These are phyloP conservation scores for Macrolepiota fuliginosa DNA, from an alignment of 768 basidiomycete species.

Conservation along the genomic window DNA sequence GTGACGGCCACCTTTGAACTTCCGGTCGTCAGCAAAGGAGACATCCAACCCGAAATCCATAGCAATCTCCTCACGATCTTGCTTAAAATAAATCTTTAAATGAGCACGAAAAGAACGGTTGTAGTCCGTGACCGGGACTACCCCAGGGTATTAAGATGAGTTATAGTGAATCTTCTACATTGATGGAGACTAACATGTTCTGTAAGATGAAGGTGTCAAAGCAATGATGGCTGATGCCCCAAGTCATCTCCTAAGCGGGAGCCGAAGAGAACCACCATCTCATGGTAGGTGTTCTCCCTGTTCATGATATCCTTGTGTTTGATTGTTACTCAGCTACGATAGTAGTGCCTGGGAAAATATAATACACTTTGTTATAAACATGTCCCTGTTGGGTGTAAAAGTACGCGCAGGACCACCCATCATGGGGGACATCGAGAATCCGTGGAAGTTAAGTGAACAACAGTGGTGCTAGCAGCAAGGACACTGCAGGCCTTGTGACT, in stretches of 20 bases:
- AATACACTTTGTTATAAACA: too few species aligned
- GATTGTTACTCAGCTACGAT: too few species aligned
- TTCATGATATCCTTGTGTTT: not conserved
- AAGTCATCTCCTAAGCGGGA: slow-evolving; percentile 30
- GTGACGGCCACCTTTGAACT: slow-evolving; percentile 53
- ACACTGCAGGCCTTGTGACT: too few species aligned
- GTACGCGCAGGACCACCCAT: too few species aligned
- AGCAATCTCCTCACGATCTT: slow-evolving; percentile 44
- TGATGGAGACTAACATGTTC: slow-evolving; percentile 24
- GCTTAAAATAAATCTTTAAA: slow-evolving; percentile 35
- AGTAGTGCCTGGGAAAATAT: too few species aligned
- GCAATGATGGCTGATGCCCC: slow-evolving; percentile 46
- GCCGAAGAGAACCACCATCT: slow-evolving; percentile 27
- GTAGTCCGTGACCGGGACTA: slow-evolving; percentile 43
- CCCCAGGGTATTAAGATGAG: slow-evolving; percentile 46
- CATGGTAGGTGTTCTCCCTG: slow-evolving; percentile 16
- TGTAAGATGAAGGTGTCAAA: slow-evolving; percentile 23
- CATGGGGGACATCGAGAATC: too few species aligned
- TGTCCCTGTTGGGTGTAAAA: too few species aligned
- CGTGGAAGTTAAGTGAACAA: too few species aligned
- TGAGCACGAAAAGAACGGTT: slow-evolving; percentile 29
- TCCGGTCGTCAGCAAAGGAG: slow-evolving; percentile 44
- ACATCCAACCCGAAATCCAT: slow-evolving; percentile 45
- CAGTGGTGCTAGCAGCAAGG: too few species aligned
- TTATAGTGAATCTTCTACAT: slow-evolving; percentile 13